These are phyloP conservation scores for Gossypium armourianum DNA, from an alignment of 441 rosid species.

Conservation along the genomic window DNA sequence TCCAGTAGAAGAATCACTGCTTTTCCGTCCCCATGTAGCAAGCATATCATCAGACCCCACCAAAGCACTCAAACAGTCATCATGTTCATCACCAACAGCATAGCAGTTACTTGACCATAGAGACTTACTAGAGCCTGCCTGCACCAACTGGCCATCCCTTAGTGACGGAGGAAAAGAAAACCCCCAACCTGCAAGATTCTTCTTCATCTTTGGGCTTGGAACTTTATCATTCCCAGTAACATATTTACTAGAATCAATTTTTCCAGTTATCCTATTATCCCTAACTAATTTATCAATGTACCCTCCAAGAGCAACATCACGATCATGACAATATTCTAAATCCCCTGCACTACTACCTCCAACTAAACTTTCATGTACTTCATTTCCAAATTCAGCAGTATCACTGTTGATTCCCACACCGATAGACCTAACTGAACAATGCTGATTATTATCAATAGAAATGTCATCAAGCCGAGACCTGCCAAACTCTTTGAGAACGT, in stretches of 20 bases:
- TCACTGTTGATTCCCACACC: slow-evolving; percentile 88
- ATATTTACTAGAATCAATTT: slow-evolving; percentile 34
- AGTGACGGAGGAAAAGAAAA: slow-evolving; percentile 68
- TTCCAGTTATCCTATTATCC: slow-evolving; percentile 38
- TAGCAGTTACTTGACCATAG: slow-evolving; percentile 43
- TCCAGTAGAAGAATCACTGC: slow-evolving; percentile 56
- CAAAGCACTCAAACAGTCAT: slow-evolving; percentile 40
- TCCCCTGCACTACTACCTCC: slow-evolving; percentile 84
- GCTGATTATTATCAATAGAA: slow-evolving; percentile 69
- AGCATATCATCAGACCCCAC: slow-evolving; percentile 50
- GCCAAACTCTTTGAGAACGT: slow-evolving; percentile 33
- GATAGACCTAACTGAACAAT: slow-evolving; percentile 81
- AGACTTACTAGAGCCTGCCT: slow-evolving; percentile 47
- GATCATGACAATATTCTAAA: slow-evolving; percentile 52
- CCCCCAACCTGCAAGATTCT: slow-evolving; percentile 42
- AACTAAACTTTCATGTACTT: slow-evolving; percentile 64
- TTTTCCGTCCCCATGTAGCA: slow-evolving; percentile 62
- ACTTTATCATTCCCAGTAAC: slow-evolving; percentile 38
- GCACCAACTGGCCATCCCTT: slow-evolving; percentile 46
- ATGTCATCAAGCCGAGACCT: slow-evolving; percentile 47
- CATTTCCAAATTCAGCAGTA: slow-evolving; percentile 79
- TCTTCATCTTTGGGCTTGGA: slow-evolving; percentile 32
- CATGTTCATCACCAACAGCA: slow-evolving; percentile 38
- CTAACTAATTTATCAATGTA: slow-evolving; percentile 29
- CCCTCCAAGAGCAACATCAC: slow-evolving; percentile 38